These are phyloP conservation scores for Cardiospermum halicacabum DNA, from an alignment of 345 rosid species.

Conservation along the genomic window DNA sequence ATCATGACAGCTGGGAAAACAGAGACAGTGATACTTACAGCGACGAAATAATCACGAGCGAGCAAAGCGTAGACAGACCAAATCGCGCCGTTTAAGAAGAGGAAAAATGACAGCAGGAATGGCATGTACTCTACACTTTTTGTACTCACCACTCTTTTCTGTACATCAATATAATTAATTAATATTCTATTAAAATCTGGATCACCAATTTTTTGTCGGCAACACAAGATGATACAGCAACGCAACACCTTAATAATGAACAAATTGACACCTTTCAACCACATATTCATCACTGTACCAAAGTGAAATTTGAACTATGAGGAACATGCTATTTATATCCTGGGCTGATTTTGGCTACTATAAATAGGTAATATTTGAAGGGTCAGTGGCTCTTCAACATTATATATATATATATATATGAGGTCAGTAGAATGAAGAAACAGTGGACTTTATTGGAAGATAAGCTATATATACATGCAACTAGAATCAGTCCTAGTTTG, in stretches of 20 bases:
- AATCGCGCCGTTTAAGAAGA: conserved; percentile 57
- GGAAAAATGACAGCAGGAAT: conserved; percentile 56
- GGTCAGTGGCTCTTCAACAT: not conserved
- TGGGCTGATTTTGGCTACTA: not conserved
- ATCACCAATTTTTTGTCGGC: too few species aligned
- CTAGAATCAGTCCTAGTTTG: too few species aligned
- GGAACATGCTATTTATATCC: not conserved
- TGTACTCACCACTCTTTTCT: conserved; percentile 66
- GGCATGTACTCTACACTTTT: conserved; percentile 79
- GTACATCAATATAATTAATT: too few species aligned
- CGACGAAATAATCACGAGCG: conserved; percentile 41
- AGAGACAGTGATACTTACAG: conserved; percentile 27
- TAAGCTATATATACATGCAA: too few species aligned
- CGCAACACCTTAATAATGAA: too few species aligned
- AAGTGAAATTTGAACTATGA: not conserved
- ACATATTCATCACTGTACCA: too few species aligned
- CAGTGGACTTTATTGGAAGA: not conserved
- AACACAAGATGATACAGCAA: too few species aligned
- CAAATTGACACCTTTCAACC: too few species aligned
- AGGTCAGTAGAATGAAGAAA: too few species aligned
- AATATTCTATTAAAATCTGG: too few species aligned
- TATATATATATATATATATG: too few species aligned
- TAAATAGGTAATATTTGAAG: not conserved
- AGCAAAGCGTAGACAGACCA: conserved; percentile 67
- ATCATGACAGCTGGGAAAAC: too few species aligned